Evolutionary conservation across 805 yeast species (phyloP), one percentile per base, ranked within the genome.

Genomic region (Metschnikowia drakensbergensis): DNA sequence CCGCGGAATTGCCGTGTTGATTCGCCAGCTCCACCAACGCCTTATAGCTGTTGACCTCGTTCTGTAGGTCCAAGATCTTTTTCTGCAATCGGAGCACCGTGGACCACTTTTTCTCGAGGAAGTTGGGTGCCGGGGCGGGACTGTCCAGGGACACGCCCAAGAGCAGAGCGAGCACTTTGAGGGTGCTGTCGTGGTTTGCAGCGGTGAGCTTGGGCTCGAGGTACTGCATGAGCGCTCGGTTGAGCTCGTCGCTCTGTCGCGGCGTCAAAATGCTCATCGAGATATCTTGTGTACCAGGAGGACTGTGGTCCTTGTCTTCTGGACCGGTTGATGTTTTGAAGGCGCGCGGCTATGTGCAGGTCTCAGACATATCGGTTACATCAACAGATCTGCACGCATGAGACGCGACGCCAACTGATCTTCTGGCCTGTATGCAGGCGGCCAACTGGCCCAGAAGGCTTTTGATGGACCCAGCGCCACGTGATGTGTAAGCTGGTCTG

Each of bases 91-190:
- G 71, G 30, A 88, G 74, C 3, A 91, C 92, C 0, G 96, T 83
- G 0, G 84, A 75, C 97, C 97, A 91, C 68, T 90, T 91, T 66
- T 84, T 85, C 56, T 85, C 88, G 35, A 88, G 68, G 50, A 72
- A 73, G 53, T 70, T 62, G 43, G 72, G 66, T 8, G 72, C 67
- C 5, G 37, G 31, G 4, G 69, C 56, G 17, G 58, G 54, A 29
- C 54, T 58, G 8, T 74, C 59, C n/a, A 34, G 36, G 6, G 44
- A 3, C 32, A 59, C 28, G 51, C 53, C 39, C 50, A 58, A 37
- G 44, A 55, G 38, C 22, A 11, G 42, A 13, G 46, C 45, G n/a
- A 45, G 45, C 8, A 46, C 43, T 6, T 41, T 41, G 10, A 52
- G 45, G 7, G 31, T 28, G 4, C 23, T 35, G 22, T 9, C 17